Percentiles rank a stretch among this genome's conserved stretches.
Evolutionary conservation across 2,329 filamentous ascomycete genomes (phyloP).

Genomic region (Alternaria novae-zelandiae): DNA sequence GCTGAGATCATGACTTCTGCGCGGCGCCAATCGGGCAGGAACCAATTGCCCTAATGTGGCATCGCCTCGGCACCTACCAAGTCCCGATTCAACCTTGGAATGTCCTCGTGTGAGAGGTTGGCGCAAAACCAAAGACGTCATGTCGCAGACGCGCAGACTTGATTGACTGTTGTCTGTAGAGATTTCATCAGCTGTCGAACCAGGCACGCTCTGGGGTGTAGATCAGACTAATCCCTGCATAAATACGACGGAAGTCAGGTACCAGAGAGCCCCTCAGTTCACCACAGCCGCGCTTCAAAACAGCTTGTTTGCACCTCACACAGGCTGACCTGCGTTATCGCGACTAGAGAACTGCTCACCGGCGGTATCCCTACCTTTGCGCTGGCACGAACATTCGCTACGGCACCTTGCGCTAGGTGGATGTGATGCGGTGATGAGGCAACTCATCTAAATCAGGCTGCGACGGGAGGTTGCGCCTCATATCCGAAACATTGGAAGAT

Average conservation of each 20-base stretch:
- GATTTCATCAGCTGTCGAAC: background rate
- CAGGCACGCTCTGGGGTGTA: conserved; percentile 4
- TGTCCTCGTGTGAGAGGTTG: conserved; percentile 7
- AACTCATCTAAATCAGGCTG: background rate
- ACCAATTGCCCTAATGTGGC: conserved; percentile 9
- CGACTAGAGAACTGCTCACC: conserved; percentile 8
- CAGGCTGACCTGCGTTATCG: conserved; percentile 21
- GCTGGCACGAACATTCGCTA: conserved; percentile 1
- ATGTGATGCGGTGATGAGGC: background rate
- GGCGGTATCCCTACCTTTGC: conserved; percentile 8
- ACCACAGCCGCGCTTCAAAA: conserved; percentile 22
- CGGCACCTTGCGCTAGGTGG: background rate
- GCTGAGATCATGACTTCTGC: conserved; percentile 26
- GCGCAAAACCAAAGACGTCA: conserved; percentile 14
- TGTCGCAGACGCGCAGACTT: conserved; percentile 7
- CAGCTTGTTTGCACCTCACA: conserved; percentile 19
- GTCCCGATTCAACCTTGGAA: conserved; percentile 6
- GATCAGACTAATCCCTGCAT: conserved; percentile 38
- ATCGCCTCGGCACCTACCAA: conserved; percentile 12
- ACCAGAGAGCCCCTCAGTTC: conserved; percentile 29
- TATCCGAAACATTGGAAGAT: background rate
- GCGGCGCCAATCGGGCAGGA: conserved; percentile 26
- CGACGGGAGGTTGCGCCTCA: background rate
- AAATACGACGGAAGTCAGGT: conserved; percentile 30
- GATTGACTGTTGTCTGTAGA: background rate